Evolutionary conservation across 257 asterid species (phyloP), one percentile per base, ranked within the genome.

Genomic region (Nicotiana benthamiana): DNA sequence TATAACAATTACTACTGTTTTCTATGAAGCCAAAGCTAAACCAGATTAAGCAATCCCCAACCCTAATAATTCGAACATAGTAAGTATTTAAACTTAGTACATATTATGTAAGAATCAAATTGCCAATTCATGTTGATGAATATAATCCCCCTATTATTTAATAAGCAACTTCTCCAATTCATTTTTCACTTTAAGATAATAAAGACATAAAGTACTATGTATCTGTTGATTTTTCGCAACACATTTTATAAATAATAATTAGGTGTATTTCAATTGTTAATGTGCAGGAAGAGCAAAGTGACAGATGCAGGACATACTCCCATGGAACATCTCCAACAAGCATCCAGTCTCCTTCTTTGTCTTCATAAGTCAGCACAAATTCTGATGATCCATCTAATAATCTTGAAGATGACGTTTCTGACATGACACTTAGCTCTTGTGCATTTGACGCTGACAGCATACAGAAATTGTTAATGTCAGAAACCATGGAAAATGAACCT

Each of bases 271-370:
- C 17, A 79, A 18, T 60, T 61, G 56, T 5, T 24, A 26, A 22
- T 51, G 11, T 22, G 75, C 75, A 16, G 32, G 61, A 27, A 8
- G 60, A 63, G 72, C 27, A 63, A 60, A 24, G 28, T 16, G 34
- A 36, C 56, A 74, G 75, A 36, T 80, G 32, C 46, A 52, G 59
- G 36, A 84, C 97, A 28, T 94, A 94, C 98, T 89, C 94, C 96
- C 97, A 94, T 60, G 98, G 98, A 83, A 92, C 97, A 75, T 94
- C 97, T 82, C 97, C 98, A 72, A 92, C 97, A 65, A 94, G 96
- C 98, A 94, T 92, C 98, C 97, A 91, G 32, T 94, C 98, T 75
- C 97, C 97, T 1, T 94, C 98, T 87, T 87, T 94, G 86, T 94
- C 98, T 82, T 92, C 98, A 82, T 94, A 92, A 65, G 98, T 94